Base-by-base conservation (phyloP, 2,329 filamentous ascomycete genomes). In the Stemphylium beticola region DNA sequence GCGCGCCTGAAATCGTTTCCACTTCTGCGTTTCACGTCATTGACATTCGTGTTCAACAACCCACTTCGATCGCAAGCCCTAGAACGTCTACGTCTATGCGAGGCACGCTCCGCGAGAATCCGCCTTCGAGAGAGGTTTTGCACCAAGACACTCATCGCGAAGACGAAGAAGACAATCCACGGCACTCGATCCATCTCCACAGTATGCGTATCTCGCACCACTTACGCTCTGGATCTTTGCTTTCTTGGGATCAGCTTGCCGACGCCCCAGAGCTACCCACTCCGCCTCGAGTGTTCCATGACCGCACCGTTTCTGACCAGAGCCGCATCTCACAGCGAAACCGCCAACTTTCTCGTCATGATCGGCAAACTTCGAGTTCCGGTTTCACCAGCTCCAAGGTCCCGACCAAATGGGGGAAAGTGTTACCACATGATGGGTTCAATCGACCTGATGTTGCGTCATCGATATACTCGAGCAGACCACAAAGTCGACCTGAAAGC, bases 161-260 rank as follows among this genome's bases (percentile, higher is more conserved):
- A 2, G 49, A 55, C 5, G 46, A 57, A 1, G 49, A 66, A 11
- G 53, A 67, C 7, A 40, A 67, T 17, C 53, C 61, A 14, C 67
- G 66, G 15, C 61, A 53, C 12, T 75, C 71, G n/a, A 65, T 79
- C 2, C 78, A 79, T 54, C 68, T 80, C 1, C 65, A 76, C 44
- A 74, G 69, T 29, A 79, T 79, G 77, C 71, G 75, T 11, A 79
- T 80, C 24, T 78, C 76, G 2, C 74, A 78, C 45, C 77, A 79
- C 61, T 64, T 80, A 12, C 76, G 78, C 6, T 78, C 76, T 6
- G 72, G 72, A 14, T 79, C 77, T 7, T 56, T 75, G 3, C 64
- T 74, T 11, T 71, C 75, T 3, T 78, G 76, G 68, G 66, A 73
- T 17, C 64, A 67, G 45, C 58, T 70, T 34, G 59, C 60, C 15